Evolutionary conservation across 2,329 filamentous ascomycete species (phyloP).

Genomic region (Colletotrichum cordylinicola): DNA sequence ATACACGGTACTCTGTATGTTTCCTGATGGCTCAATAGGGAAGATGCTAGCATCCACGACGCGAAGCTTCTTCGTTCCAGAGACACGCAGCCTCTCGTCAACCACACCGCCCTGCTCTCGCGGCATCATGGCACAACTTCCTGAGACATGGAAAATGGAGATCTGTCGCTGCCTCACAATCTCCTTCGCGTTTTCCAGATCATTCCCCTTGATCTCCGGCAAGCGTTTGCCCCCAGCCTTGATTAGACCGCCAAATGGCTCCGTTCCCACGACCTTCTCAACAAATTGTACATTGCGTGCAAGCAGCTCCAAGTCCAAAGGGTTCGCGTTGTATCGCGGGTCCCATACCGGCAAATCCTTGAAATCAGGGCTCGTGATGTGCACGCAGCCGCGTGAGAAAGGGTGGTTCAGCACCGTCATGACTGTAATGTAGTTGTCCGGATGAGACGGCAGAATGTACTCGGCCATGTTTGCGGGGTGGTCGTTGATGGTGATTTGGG

Average conservation of each 20-base stretch:
- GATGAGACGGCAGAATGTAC: constrained; percentile 25
- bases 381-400: constrained; percentile 63
- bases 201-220: constrained; percentile 34
- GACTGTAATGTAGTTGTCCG: constrained; percentile 59
- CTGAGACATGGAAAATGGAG: constrained; percentile 51
- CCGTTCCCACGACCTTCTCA: constrained; percentile 38
- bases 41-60: constrained; percentile 52
- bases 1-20: constrained; percentile 35
- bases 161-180: constrained; percentile 39
- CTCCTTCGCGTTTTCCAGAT: constrained; percentile 38
- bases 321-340: constrained; percentile 59
- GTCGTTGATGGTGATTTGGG: constrained; percentile 31
- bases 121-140: constrained; percentile 56
- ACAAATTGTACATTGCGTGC: constrained; percentile 48
- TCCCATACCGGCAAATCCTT: constrained; percentile 55
- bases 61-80: constrained; percentile 47
- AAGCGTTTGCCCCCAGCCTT: constrained; percentile 41
- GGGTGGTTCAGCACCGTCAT: constrained; percentile 67
- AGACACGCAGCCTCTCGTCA: constrained; percentile 45
- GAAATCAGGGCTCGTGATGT: constrained; percentile 53
- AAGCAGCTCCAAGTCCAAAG: constrained; percentile 61
- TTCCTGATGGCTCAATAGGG: constrained; percentile 44
- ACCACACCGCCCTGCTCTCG: constrained; percentile 50
- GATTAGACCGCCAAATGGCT: constrained; percentile 46
- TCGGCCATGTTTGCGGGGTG: constrained; percentile 29